These are phyloP conservation scores for Dissophora ornata DNA, from an alignment of 192 early-diverging fungal species.

Conservation along the genomic window DNA sequence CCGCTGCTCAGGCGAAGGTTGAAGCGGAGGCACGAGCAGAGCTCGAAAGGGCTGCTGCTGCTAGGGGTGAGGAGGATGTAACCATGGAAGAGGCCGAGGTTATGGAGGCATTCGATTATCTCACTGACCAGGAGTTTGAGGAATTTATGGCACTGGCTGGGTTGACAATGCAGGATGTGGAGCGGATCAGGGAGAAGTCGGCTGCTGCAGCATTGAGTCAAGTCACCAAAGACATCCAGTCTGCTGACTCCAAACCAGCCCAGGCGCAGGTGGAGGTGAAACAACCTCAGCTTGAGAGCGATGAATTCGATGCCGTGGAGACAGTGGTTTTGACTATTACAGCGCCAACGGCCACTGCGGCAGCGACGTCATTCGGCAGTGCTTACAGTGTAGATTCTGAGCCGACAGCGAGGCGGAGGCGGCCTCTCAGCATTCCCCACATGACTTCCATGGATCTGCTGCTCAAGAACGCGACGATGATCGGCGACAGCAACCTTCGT, in stretches of 20 bases:
- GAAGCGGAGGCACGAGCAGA: background rate
- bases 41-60: background rate
- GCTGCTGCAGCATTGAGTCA: constrained; percentile 27
- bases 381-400: background rate
- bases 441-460: constrained; percentile 50
- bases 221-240: constrained; percentile 42
- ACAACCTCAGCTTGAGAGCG: background rate
- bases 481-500: constrained; percentile 47
- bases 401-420: background rate
- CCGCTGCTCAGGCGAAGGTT: background rate
- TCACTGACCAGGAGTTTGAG: constrained; percentile 38
- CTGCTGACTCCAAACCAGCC: background rate
- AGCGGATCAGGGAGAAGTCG: constrained; percentile 39
- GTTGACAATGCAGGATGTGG: constrained; percentile 34
- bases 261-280: background rate
- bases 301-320: background rate
- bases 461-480: constrained; percentile 35
- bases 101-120: constrained; percentile 48
- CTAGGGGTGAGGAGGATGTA: background rate
- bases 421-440: constrained; percentile 18
- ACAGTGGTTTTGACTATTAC: background rate
- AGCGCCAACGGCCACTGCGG: background rate
- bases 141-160: constrained; percentile 41
- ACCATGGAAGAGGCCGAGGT: constrained; percentile 48
- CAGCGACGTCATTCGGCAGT: background rate